A percentile compares a stretch with the other conserved stretches of the same genome.
These are phyloP conservation scores for Russula olivacea DNA, from an alignment of 768 basidiomycete species.

Conservation along the genomic window DNA sequence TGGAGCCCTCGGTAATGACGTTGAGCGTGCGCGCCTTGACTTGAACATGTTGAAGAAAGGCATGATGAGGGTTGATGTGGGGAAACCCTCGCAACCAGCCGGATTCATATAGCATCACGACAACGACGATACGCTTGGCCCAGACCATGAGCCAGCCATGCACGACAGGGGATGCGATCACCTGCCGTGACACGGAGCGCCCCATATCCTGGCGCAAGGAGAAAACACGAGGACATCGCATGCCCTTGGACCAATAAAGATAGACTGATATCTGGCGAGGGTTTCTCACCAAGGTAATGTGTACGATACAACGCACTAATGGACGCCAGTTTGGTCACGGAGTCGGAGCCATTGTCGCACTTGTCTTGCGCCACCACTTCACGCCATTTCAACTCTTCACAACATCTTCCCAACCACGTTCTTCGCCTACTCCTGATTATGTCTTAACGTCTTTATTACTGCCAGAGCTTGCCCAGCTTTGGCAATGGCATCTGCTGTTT, in stretches of 20 bases:
- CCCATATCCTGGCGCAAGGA: conserved; percentile 15
- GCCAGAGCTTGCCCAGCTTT: conserved; percentile 21
- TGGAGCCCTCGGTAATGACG: not conserved
- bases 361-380: conserved; percentile 3
- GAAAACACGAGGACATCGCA: conserved; percentile 19
- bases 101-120: conserved; percentile 17
- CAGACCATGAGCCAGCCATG: conserved; percentile 18
- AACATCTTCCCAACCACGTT: conserved; percentile 7
- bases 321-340: conserved; percentile 8
- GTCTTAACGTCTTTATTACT: conserved; percentile 16
- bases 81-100: conserved; percentile 7
- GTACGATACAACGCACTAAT: conserved; percentile 18
- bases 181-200: conserved; percentile 20
- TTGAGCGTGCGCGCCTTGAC: conserved; percentile 16
- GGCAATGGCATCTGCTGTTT: conserved; percentile 25
- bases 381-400: conserved; percentile 16
- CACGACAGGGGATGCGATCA: conserved; percentile 18
- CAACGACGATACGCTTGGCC: conserved; percentile 9
- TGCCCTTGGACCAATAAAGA: conserved; percentile 18
- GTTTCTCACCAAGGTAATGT: conserved; percentile 14
- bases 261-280: conserved; percentile 12
- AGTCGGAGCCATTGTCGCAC: conserved; percentile 3
- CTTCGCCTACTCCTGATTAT: conserved; percentile 11
- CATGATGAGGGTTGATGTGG: conserved; percentile 19
- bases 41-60: conserved; percentile 23